phyloP scores from a whole-genome alignment of 2,329 filamentous ascomycete genomes.

The Plectosphaerella plurivora region DNA sequence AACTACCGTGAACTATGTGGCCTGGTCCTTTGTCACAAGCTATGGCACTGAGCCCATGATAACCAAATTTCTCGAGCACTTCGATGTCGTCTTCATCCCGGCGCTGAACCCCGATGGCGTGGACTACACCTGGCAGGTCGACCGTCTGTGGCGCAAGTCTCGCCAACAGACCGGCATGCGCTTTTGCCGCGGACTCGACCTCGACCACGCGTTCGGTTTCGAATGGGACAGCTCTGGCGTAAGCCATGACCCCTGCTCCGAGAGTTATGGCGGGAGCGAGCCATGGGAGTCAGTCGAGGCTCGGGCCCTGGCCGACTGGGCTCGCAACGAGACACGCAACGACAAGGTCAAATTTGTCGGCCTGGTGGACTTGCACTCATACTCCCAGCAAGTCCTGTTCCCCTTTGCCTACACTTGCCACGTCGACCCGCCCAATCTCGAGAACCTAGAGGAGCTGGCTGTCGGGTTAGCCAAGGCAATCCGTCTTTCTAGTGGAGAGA shows the following conservation, averaged over 20 bases:
- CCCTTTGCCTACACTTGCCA: conserved; percentile 86
- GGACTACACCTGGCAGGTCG: conserved; percentile 86
- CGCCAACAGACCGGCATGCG: conserved; percentile 75
- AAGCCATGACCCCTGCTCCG: conserved; percentile 75
- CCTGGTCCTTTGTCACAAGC: conserved; percentile 80
- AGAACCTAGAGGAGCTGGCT: conserved; percentile 88
- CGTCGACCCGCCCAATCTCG: conserved; percentile 73
- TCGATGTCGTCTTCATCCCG: conserved; percentile 85
- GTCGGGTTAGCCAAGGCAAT: conserved; percentile 87
- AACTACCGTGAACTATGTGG: conserved; percentile 84
- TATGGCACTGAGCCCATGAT: conserved; percentile 71
- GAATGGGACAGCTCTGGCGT: conserved; percentile 70
- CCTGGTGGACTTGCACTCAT: conserved; percentile 87
- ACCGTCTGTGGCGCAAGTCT: conserved; percentile 94
- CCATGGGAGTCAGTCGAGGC: conserved; percentile 85
- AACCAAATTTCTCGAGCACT: conserved; percentile 74
- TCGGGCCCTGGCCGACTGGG: conserved; percentile 73
- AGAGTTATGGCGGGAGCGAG: conserved; percentile 78
- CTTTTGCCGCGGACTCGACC: conserved; percentile 83
- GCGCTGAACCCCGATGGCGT: conserved; percentile 92
- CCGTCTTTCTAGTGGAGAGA: conserved; percentile 69
- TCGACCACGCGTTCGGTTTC: conserved; percentile 83
- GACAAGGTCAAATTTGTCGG: conserved; percentile 75
- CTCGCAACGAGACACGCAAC: conserved; percentile 67
- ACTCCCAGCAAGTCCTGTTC: conserved; percentile 91